These are phyloP conservation scores for Mucor indicus DNA, from an alignment of 371 early-diverging fungal genomes.

Conservation along the genomic window DNA sequence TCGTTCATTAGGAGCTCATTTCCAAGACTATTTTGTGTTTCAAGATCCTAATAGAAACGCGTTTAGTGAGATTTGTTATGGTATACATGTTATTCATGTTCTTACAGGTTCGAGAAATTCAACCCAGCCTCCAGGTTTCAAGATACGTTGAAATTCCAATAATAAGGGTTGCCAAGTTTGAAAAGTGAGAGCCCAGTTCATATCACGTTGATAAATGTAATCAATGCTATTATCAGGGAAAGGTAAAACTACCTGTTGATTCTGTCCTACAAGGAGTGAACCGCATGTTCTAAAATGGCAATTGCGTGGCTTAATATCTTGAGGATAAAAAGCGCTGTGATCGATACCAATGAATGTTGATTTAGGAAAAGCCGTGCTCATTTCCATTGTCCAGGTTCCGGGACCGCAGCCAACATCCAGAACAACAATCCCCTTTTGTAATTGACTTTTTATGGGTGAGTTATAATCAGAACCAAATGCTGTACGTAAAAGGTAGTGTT, in stretches of 20 bases:
- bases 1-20: conserved; percentile 37
- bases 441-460: conserved; percentile 27
- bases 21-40: conserved; percentile 34
- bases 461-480: conserved; percentile 41
- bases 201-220: conserved; percentile 42
- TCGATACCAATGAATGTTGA: conserved; percentile 46
- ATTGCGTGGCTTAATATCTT: conserved; percentile 43
- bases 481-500: conserved; percentile 46
- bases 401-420: conserved; percentile 47
- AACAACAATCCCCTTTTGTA: conserved; percentile 39
- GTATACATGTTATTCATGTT: background rate
- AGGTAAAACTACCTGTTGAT: conserved; percentile 15
- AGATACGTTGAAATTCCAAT: conserved; percentile 33
- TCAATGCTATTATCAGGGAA: conserved; percentile 50
- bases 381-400: conserved; percentile 50
- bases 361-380: conserved; percentile 38
- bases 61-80: too few species aligned
- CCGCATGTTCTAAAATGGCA: conserved; percentile 37
- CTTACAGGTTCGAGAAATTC: conserved; percentile 42
- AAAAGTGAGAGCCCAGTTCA: conserved; percentile 33
- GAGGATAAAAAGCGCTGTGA: conserved; percentile 24
- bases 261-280: conserved; percentile 14
- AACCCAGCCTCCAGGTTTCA: conserved; percentile 49
- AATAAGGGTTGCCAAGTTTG: conserved; percentile 35
- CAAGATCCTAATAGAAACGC: conserved; percentile 25